Percentiles rank a stretch among this genome's conserved stretches.
These are phyloP conservation scores for Gentiana macrophylla DNA, from an alignment of 257 asterid genomes.

Conservation along the genomic window DNA sequence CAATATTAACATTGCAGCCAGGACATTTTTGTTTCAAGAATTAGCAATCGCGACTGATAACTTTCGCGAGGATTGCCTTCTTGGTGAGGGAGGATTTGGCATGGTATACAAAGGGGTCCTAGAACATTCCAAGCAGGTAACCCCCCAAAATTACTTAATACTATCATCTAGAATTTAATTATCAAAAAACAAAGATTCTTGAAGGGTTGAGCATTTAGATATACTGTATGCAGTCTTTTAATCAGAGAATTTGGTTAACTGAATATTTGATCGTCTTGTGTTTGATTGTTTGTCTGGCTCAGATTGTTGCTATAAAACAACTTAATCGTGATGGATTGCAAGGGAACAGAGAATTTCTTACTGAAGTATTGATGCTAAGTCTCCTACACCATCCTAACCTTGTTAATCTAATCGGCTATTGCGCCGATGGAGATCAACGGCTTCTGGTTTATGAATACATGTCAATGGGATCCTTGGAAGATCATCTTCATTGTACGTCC, in stretches of 20 bases:
- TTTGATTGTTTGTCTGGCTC: background rate
- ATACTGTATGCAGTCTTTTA: no score
- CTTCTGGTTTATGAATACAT: conserved; percentile 80
- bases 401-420: conserved; percentile 73
- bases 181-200: no score
- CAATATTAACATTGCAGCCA: conserved; percentile 61
- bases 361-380: conserved; percentile 79
- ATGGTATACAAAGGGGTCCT: conserved; percentile 77
- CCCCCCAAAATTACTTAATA: background rate
- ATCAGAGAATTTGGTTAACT: no score
- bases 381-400: conserved; percentile 74
- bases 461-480: conserved; percentile 78
- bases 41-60: conserved; percentile 69
- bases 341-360: conserved; percentile 79
- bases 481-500: conserved; percentile 65
- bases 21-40: conserved; percentile 63
- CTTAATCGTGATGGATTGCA: conserved; percentile 80
- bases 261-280: no score
- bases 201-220: no score
- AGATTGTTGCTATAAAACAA: conserved; percentile 89
- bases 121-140: conserved; percentile 50
- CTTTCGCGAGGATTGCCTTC: conserved; percentile 49
- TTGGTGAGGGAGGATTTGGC: conserved; percentile 95
- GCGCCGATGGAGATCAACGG: conserved; percentile 90
- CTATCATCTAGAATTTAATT: no score